phyloP scores from a whole-genome alignment of 257 asterid species.

The Solanum tarapatanum region DNA sequence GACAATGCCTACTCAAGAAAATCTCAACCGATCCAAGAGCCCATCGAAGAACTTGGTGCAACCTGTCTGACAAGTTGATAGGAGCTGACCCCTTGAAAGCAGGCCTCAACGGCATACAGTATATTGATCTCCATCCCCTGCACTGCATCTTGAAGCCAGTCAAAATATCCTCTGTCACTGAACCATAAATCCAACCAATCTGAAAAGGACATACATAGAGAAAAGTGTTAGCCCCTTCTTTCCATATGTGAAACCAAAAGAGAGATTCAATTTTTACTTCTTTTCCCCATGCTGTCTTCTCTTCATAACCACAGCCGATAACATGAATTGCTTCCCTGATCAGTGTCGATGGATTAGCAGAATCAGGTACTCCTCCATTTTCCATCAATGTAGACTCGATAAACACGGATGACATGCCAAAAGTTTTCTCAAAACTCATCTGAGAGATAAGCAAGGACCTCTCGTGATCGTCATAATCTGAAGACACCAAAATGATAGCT shows the following conservation, averaged over 20 bases:
- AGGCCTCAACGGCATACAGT: conserved; percentile 93
- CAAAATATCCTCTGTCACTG: conserved; percentile 92
- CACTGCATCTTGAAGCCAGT: conserved; percentile 99
- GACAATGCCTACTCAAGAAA: conserved; percentile 90
- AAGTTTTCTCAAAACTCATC: conserved; percentile 93
- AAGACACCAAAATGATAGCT: neutral
- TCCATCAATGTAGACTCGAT: conserved; percentile 93
- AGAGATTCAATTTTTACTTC: conserved; percentile 44
- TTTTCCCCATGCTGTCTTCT: conserved; percentile 98
- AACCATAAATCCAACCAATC: conserved; percentile 99
- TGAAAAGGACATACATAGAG: conserved; percentile 4
- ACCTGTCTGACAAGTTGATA: conserved; percentile 89
- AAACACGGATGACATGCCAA: conserved; percentile 78
- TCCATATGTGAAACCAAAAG: neutral
- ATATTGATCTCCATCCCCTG: conserved; percentile 96
- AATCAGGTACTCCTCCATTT: conserved; percentile 78
- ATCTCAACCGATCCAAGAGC: conserved; percentile 95
- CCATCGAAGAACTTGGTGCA: conserved; percentile 95
- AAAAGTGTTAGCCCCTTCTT: neutral
- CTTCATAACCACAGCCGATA: conserved; percentile 91
- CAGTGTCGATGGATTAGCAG: conserved; percentile 64
- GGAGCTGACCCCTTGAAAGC: conserved; percentile 99
- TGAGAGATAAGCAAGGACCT: conserved; percentile 91
- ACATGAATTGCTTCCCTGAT: conserved; percentile 96
- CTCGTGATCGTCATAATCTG: conserved; percentile 84